These are phyloP conservation scores for Oemleria cerasiformis DNA, from an alignment of 306 rosid species.

Conservation along the genomic window DNA sequence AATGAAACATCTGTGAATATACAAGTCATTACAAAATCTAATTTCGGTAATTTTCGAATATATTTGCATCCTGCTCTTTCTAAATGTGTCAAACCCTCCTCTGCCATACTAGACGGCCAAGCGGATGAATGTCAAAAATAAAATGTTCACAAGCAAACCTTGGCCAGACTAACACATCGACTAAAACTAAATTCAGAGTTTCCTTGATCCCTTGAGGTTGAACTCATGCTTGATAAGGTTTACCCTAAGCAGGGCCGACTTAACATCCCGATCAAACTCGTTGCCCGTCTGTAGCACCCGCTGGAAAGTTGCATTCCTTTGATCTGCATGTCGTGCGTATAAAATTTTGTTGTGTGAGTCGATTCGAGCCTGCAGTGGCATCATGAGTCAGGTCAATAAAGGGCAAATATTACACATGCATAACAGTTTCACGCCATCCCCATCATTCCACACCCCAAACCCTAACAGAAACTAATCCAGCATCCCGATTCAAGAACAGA, in stretches of 20 bases:
- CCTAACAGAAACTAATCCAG: neutral
- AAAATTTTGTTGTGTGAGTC: constrained; percentile 97
- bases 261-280: constrained; percentile 80
- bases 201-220: constrained; percentile 61
- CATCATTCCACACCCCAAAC: neutral
- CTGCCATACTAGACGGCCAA: constrained; percentile 22
- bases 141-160: constrained; percentile 5
- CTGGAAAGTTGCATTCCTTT: constrained; percentile 93
- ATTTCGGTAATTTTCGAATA: constrained; percentile 28
- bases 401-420: neutral
- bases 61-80: constrained; percentile 27
- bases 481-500: neutral
- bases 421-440: constrained; percentile 1
- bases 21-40: constrained; percentile 39
- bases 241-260: constrained; percentile 85
- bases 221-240: constrained; percentile 85
- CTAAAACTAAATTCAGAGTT: constrained; percentile 43
- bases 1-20: constrained; percentile 30
- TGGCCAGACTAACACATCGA: constrained; percentile 19
- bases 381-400: constrained; percentile 16
- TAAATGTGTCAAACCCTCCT: constrained; percentile 30
- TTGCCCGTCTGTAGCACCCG: constrained; percentile 82
- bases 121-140: constrained; percentile 14
- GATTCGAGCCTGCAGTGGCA: constrained; percentile 78
- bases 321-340: constrained; percentile 96